Conservation (phyloP, 768 basidiomycete genomes). For the Galerina marginata region DNA sequence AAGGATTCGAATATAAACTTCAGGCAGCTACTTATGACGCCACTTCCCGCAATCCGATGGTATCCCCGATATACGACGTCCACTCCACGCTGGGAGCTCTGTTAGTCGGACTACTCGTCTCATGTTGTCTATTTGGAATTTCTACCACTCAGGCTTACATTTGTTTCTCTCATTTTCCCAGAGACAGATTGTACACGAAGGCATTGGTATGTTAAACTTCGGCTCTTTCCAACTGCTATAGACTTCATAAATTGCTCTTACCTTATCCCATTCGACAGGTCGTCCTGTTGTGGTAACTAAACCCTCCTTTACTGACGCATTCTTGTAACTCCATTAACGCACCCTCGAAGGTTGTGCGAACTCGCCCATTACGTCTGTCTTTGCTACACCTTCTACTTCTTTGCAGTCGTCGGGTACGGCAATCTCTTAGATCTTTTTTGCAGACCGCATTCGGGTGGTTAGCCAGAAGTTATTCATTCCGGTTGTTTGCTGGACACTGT, state of each 20-base stretch:
- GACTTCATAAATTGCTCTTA: too few species aligned
- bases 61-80: neutral
- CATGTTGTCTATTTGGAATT: conserved; percentile 4
- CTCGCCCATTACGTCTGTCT: neutral
- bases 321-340: neutral
- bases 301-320: too few species aligned
- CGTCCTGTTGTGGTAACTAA: neutral
- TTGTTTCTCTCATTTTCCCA: neutral
- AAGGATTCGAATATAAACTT: too few species aligned
- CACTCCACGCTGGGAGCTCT: neutral
- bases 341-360: neutral
- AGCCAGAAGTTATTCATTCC: neutral
- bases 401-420: neutral
- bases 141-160: neutral
- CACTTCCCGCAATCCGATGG: too few species aligned
- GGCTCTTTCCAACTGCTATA: too few species aligned
- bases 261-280: neutral
- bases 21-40: too few species aligned
- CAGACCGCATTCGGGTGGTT: neutral
- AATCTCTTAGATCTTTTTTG: neutral
- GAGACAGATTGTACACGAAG: neutral
- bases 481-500: neutral
- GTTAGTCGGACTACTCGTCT: conserved; percentile 2
- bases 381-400: neutral
- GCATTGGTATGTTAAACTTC: neutral